Conservation (phyloP, 805 yeast genomes). For the Teunomyces gatunensis region DNA sequence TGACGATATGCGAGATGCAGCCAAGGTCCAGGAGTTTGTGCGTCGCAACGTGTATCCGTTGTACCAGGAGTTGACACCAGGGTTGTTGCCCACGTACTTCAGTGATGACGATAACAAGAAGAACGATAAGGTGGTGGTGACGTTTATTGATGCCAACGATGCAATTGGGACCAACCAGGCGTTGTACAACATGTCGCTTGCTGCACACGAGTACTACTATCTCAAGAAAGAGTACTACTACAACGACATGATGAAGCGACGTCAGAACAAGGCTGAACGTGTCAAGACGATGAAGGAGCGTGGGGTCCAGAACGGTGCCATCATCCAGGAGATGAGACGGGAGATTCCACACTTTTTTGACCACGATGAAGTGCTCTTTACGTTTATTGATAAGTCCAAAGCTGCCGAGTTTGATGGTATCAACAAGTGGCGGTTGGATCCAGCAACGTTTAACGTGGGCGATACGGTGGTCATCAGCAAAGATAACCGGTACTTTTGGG, state of each 20-base stretch:
- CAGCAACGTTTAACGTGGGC: conserved; percentile 42
- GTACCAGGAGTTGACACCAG: conserved; percentile 49
- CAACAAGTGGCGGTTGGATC: conserved; percentile 38
- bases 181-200: conserved; percentile 38
- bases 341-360: conserved; percentile 49
- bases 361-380: conserved; percentile 41
- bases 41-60: conserved; percentile 48
- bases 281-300: conserved; percentile 43
- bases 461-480: conserved; percentile 54
- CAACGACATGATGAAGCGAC: conserved; percentile 23
- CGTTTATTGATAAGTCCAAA: conserved; percentile 51
- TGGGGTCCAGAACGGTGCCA: conserved; percentile 32
- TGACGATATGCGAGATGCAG: conserved; percentile 55
- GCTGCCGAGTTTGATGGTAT: conserved; percentile 24
- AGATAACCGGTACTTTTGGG: conserved; percentile 36
- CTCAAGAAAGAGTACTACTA: conserved; percentile 41
- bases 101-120: conserved; percentile 17
- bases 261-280: conserved; percentile 39
- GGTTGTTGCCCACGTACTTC: conserved; percentile 35
- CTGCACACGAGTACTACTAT: conserved; percentile 49
- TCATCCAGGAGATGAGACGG: conserved; percentile 47
- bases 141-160: conserved; percentile 44
- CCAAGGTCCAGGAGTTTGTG: conserved; percentile 50
- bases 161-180: conserved; percentile 31
- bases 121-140: conserved; percentile 47